Evolutionary conservation across 129 eudicot species (phyloP).

Genomic region (Chrysanthemum makinoi): DNA sequence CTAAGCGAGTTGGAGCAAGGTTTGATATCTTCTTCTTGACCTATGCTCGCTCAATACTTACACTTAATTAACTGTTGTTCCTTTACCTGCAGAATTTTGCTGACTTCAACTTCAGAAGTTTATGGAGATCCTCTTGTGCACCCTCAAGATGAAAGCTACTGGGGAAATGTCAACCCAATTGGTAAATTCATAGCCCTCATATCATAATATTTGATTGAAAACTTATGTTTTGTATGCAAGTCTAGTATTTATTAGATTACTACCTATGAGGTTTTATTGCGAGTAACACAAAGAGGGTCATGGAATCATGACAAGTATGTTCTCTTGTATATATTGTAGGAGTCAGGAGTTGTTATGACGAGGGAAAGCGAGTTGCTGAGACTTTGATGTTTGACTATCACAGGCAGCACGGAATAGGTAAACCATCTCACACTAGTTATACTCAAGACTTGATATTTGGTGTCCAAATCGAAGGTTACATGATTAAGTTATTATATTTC

Average conservation of each 20-base stretch:
- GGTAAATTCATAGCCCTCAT: slow-evolving; percentile 36
- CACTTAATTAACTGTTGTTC: background rate
- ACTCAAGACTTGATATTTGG: background rate
- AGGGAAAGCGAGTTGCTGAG: slow-evolving; percentile 92
- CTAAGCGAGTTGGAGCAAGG: slow-evolving; percentile 93
- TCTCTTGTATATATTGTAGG: slow-evolving; percentile 40
- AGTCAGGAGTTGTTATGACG: slow-evolving; percentile 91
- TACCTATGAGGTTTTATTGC: background rate
- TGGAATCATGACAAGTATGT: slow-evolving; percentile 20
- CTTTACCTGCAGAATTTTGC: slow-evolving; percentile 55
- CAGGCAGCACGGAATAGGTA: slow-evolving; percentile 81
- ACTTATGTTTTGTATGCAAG: slow-evolving; percentile 12
- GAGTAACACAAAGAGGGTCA: background rate
- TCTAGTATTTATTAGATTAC: background rate
- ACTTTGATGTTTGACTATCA: slow-evolving; percentile 93
- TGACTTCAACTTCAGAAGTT: slow-evolving; percentile 92
- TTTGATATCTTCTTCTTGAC: slow-evolving; percentile 22
- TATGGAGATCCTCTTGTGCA: slow-evolving; percentile 94
- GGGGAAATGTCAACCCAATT: slow-evolving; percentile 97
- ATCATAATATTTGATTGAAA: background rate
- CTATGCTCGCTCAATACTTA: background rate
- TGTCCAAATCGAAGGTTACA: background rate
- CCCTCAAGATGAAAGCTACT: slow-evolving; percentile 84
- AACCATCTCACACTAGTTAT: background rate
- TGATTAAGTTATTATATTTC: background rate